Conservation (phyloP, 345 rosid genomes). For the Aegle marmelos region DNA sequence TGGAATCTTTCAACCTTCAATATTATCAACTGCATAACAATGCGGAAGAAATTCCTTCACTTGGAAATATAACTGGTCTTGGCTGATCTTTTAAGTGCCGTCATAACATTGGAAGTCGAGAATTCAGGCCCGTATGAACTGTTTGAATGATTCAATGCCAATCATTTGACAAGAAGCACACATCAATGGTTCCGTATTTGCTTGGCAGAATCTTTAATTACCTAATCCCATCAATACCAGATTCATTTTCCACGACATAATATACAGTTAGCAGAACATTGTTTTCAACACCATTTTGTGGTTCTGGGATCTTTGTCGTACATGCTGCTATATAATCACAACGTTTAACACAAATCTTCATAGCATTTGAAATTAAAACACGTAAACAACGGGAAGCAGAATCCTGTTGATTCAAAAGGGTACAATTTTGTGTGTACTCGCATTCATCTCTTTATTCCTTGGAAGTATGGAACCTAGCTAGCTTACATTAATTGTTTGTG, state of each 20-base stretch:
- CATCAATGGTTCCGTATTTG: not conserved
- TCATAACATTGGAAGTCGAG: not conserved
- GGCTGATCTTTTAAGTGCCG: not conserved
- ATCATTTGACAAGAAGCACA: no score
- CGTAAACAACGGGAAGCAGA: not conserved
- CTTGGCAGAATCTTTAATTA: not conserved
- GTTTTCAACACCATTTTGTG: not conserved
- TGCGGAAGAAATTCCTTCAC: not conserved
- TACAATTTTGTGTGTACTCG: not conserved
- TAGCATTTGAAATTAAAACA: not conserved
- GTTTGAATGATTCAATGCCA: no score
- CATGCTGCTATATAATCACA: not conserved
- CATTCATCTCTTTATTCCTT: constrained; percentile 15
- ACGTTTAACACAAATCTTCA: no score
- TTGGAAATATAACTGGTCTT: not conserved
- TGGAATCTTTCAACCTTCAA: not conserved
- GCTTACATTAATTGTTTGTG: constrained; percentile 14
- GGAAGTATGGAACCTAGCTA: not conserved
- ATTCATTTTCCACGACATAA: not conserved
- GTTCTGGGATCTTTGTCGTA: not conserved
- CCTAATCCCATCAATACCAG: not conserved
- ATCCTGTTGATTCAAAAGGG: not conserved
- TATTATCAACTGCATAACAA: not conserved
- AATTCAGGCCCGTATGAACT: no score
- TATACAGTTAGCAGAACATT: not conserved